Percentiles rank a stretch among this genome's conserved stretches.
These are phyloP conservation scores for Teratosphaeria epicoccoides DNA, from an alignment of 2,329 filamentous ascomycete genomes.

Conservation along the genomic window DNA sequence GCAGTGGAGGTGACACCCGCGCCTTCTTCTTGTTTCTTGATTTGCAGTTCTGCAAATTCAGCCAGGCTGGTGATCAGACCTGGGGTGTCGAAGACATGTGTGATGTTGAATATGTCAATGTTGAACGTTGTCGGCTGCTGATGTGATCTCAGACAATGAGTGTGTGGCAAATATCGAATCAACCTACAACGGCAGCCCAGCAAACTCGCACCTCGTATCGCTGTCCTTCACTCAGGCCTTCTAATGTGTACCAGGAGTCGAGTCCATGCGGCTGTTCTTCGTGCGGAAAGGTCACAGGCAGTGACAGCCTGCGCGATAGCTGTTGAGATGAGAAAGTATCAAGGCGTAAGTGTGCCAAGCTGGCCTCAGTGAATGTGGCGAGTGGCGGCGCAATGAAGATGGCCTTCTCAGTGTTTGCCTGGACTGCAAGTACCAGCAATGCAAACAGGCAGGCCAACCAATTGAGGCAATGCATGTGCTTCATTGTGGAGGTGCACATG, in stretches of 20 bases:
- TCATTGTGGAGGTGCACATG: constrained; percentile 6
- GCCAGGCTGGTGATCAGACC: constrained; percentile 21
- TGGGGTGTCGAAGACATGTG: constrained; percentile 43
- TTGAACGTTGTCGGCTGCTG: constrained; percentile 80
- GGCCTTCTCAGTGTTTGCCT: constrained; percentile 79
- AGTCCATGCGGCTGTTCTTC: constrained; percentile 43
- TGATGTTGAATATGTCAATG: constrained; percentile 54
- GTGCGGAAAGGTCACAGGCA: constrained; percentile 60
- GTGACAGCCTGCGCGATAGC: constrained; percentile 48
- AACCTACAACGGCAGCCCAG: constrained; percentile 80
- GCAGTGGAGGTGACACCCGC: neutral
- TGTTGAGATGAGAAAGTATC: constrained; percentile 44
- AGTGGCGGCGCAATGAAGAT: constrained; percentile 68
- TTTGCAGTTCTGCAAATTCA: constrained; percentile 15
- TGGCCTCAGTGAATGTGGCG: constrained; percentile 11
- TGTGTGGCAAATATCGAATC: neutral
- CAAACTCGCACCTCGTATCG: constrained; percentile 88
- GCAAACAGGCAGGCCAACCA: constrained; percentile 15
- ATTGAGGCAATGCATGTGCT: constrained; percentile 8
- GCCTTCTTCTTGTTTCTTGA: neutral
- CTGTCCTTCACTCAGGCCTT: constrained; percentile 56
- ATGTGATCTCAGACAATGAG: constrained; percentile 1
- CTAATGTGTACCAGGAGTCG: constrained; percentile 69
- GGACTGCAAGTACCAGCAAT: constrained; percentile 18
- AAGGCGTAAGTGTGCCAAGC: constrained; percentile 2